Conservation (phyloP, 2,329 filamentous ascomycete genomes). For the Didymella arachidicola region DNA sequence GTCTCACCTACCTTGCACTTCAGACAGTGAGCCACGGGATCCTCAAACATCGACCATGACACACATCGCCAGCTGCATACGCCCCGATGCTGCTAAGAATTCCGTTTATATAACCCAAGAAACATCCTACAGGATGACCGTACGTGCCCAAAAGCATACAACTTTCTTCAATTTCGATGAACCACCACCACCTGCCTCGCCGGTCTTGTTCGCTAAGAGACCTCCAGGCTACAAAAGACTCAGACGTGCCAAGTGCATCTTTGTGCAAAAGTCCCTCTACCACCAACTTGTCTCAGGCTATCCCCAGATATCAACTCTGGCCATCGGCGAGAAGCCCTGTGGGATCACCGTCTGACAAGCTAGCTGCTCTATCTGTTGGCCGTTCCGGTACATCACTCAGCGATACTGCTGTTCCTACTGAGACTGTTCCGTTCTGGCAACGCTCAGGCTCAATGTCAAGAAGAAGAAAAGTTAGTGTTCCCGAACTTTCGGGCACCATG, state of each 20-base stretch:
- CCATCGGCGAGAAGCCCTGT: constrained; percentile 44
- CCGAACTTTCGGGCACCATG: constrained; percentile 50
- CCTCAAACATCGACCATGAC: constrained; percentile 51
- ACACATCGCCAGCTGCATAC: constrained; percentile 56
- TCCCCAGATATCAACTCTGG: constrained; percentile 50
- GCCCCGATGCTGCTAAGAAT: constrained; percentile 42
- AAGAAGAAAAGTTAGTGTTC: constrained; percentile 52
- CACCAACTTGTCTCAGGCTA: constrained; percentile 33
- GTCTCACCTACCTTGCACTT: constrained; percentile 52
- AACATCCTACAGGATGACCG: constrained; percentile 43
- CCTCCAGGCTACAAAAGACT: constrained; percentile 41
- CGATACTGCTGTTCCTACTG: constrained; percentile 48
- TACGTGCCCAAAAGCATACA: constrained; percentile 38
- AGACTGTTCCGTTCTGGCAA: constrained; percentile 47
- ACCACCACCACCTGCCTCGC: constrained; percentile 42
- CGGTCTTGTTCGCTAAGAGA: constrained; percentile 48
- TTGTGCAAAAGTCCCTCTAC: constrained; percentile 43
- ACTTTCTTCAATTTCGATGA: constrained; percentile 36
- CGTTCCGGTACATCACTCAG: constrained; percentile 52
- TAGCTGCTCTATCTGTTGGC: constrained; percentile 48
- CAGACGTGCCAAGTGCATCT: constrained; percentile 23
- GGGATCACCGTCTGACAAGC: constrained; percentile 42
- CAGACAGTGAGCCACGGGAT: constrained; percentile 47
- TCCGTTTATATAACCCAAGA: constrained; percentile 51
- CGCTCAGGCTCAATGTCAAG: constrained; percentile 49